Base-by-base conservation (phyloP, 805 yeast genomes). In the Lachancea cidri region DNA sequence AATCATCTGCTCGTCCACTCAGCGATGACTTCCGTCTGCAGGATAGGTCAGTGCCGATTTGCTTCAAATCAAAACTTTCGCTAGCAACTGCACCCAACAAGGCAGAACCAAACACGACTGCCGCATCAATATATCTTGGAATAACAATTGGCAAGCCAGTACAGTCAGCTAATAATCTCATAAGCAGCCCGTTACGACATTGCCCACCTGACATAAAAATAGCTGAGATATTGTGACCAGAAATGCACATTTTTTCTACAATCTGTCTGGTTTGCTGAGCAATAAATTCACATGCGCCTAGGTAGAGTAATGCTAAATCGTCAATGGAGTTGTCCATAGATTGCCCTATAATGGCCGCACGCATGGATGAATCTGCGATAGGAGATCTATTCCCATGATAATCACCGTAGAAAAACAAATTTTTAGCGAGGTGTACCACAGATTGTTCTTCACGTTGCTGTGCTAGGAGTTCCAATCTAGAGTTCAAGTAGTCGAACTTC, bases 221-320 rank as follows among this genome's bases (percentile, higher is more conserved):
- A 17, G 86, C 74, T 15, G 74, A 70, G 47, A 93, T 76, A 8
- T 69, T 50, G 66, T 91, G 96, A 1, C 98, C 98, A 2, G 84
- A 70, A 41, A 70, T 65, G 52, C 78, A 81, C 87, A 93, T 83
- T 47, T 81, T 79, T 52, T 86, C 93, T 27, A 91, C 81, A 57
- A 93, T 93, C 55, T 93, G 98, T 55, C 96, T 79, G 0, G 98
- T 91, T 68, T 93, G 98, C 60, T 88, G 96, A 37, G 96, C 96
- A 62, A 93, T 89, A 55, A 93, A 93, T 67, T 93, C 98, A 64
- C 96, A 87, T 4, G 98, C 96, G 14, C 86, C 97, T 37, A 89
- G 74, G 59, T 93, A 93, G 51, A 79, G 82, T 45, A 86, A 62
- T 1, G 97, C 96, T 51, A 93, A 70, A 47, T 85, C 86, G 53